Evolutionary conservation across 2,329 filamentous ascomycete species (phyloP).

Genomic region (Nannizziopsis arthrosporioides): DNA sequence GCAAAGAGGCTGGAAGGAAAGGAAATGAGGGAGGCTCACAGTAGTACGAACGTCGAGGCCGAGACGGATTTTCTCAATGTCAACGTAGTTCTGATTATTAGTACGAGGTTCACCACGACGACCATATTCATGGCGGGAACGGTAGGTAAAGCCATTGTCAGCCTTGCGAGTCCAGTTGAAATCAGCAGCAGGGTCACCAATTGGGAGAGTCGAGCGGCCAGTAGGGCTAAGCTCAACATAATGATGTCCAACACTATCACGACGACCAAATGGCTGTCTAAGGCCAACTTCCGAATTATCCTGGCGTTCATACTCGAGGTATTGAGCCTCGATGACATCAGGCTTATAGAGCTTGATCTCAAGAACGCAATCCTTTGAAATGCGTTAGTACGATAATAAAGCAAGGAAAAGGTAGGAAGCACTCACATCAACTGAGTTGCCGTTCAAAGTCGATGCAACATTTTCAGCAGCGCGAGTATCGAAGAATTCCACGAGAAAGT

Average conservation of each 20-base stretch:
- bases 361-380: conserved; percentile 22
- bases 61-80: conserved; percentile 36
- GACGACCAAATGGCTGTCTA: conserved; percentile 15
- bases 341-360: conserved; percentile 24
- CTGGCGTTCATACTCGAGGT: conserved; percentile 14
- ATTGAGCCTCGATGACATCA: conserved; percentile 19
- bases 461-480: conserved; percentile 29
- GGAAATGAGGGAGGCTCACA: conserved; percentile 36
- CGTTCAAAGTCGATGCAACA: conserved; percentile 27
- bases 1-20: background rate
- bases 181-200: conserved; percentile 24
- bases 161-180: conserved; percentile 24
- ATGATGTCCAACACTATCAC: conserved; percentile 14
- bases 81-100: conserved; percentile 35
- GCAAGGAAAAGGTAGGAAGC: background rate
- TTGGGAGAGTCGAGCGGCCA: conserved; percentile 31
- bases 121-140: conserved; percentile 21
- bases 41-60: conserved; percentile 66
- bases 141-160: conserved; percentile 22
- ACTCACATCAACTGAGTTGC: conserved; percentile 27
- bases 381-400: conserved; percentile 4
- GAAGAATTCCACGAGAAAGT: conserved; percentile 33
- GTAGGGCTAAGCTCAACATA: conserved; percentile 30
- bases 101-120: conserved; percentile 21
- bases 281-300: conserved; percentile 16